Evolutionary conservation across 768 basidiomycete species (phyloP).

Genomic region (Lyophyllum atratum): DNA sequence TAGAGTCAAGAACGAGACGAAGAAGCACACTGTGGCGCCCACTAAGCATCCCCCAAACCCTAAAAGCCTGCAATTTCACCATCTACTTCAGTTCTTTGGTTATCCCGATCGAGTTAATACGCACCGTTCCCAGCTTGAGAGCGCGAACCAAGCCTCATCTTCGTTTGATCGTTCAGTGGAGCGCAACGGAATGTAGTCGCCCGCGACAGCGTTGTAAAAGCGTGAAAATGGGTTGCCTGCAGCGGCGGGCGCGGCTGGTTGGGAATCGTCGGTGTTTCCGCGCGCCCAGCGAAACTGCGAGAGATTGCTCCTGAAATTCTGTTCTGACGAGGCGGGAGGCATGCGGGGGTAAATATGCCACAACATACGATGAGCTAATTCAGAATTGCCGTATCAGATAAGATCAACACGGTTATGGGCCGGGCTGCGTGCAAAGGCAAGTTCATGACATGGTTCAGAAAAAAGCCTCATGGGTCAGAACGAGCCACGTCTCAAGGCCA

Average conservation of each 20-base stretch:
- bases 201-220: conserved; percentile 84
- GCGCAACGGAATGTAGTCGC: conserved; percentile 86
- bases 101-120: conserved; percentile 6
- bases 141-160: conserved; percentile 93
- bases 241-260: conserved; percentile 33
- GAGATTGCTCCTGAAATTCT: conserved; percentile 71
- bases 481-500: too few relatives aligned
- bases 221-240: conserved; percentile 74
- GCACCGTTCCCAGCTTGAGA: conserved; percentile 92
- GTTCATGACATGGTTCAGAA: too few relatives aligned
- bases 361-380: conserved; percentile 7
- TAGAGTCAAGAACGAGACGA: conserved; percentile 84
- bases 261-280: conserved; percentile 66
- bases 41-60: conserved; percentile 89
- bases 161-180: conserved; percentile 85
- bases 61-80: conserved; percentile 56
- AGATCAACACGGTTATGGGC: not conserved
- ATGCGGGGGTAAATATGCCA: conserved; percentile 15
- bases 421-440: too few relatives aligned
- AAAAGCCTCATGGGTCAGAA: too few relatives aligned
- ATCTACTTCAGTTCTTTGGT: conserved; percentile 1
- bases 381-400: not conserved
- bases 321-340: conserved; percentile 47
- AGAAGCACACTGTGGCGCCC: conserved; percentile 93
- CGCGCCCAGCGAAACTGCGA: conserved; percentile 88